A percentile compares a stretch with the other conserved stretches of the same genome.
Evolutionary conservation across 345 rosid genomes (phyloP).

Genomic region (Boechera divaricarpa): DNA sequence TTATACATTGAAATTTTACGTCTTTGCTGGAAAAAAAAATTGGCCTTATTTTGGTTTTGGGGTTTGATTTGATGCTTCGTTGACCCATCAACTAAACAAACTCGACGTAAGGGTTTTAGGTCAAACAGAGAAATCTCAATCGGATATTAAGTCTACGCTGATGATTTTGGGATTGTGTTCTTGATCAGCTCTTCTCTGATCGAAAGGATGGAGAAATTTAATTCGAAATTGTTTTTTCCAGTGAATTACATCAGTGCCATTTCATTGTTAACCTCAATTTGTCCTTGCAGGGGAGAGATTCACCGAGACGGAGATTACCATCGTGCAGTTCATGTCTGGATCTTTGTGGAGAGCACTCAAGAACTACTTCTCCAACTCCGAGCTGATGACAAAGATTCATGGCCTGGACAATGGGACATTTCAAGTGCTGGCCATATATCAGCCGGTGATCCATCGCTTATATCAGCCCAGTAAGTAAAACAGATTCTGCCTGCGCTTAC

Average conservation of each 20-base stretch:
- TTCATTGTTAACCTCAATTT: conserved; percentile 7
- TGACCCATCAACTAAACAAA: conserved; percentile 29
- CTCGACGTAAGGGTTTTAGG: conserved; percentile 1
- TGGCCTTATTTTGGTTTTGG: neutral
- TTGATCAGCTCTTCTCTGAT: conserved; percentile 17
- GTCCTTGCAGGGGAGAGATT: conserved; percentile 59
- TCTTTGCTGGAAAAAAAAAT: conserved; percentile 18
- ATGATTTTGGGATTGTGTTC: conserved; percentile 7
- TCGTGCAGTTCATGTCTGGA: conserved; percentile 85
- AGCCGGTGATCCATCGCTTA: conserved; percentile 81
- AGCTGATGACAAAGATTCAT: conserved; percentile 82
- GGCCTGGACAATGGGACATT: conserved; percentile 90
- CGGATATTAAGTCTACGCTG: neutral
- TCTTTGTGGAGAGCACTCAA: conserved; percentile 80
- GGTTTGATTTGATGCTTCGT: conserved; percentile 31
- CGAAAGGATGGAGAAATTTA: neutral
- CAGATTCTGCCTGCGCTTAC: conserved; percentile 13
- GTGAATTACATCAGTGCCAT: conserved; percentile 2
- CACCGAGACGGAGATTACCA: conserved; percentile 95
- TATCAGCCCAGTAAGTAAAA: conserved; percentile 67
- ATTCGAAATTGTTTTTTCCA: neutral
- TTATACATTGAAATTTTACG: neutral
- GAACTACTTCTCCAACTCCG: conserved; percentile 82
- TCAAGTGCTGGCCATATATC: conserved; percentile 98
- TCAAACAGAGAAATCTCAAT: neutral